Conservation (phyloP, 768 basidiomycete species). For the Termitomyces sp. region DNA sequence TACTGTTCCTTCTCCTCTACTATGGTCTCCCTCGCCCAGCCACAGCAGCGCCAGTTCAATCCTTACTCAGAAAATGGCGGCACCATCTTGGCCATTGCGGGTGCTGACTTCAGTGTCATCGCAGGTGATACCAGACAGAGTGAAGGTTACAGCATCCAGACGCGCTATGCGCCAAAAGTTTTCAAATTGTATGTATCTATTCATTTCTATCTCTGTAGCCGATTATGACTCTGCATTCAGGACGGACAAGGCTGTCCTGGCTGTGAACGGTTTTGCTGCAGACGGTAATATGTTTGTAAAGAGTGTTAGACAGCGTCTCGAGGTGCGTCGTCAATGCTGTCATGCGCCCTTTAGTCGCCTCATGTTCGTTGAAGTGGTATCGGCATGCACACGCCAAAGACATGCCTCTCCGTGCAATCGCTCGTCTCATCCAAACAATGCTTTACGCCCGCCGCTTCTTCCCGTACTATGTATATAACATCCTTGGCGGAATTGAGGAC, state of each 20-base stretch:
- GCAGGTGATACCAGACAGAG: conserved; percentile 96
- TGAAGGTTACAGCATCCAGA: conserved; percentile 97
- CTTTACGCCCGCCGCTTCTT: conserved; percentile 95
- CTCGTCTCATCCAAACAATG: conserved; percentile 98
- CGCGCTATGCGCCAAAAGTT: conserved; percentile 93
- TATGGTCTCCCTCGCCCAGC: conserved; percentile 31
- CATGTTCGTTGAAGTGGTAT: conserved; percentile 70
- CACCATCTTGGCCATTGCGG: conserved; percentile 94
- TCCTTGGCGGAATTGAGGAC: conserved; percentile 93
- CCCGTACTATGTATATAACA: conserved; percentile 97
- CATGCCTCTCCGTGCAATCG: conserved; percentile 95
- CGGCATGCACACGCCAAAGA: conserved; percentile 95
- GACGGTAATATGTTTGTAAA: conserved; percentile 98
- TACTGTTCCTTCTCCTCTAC: conserved; percentile 17
- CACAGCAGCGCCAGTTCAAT: conserved; percentile 66
- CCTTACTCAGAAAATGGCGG: conserved; percentile 94
- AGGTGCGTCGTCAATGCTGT: conserved; percentile 49
- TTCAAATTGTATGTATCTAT: conserved; percentile 73
- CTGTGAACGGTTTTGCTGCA: conserved; percentile 95
- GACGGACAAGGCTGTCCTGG: conserved; percentile 88
- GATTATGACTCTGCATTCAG: conserved; percentile 32
- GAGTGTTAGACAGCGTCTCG: conserved; percentile 90
- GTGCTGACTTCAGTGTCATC: conserved; percentile 88
- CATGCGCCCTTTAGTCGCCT: neutral
- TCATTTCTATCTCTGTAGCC: neutral